Conservation (phyloP, 345 rosid species). For the Triadica sebifera region DNA sequence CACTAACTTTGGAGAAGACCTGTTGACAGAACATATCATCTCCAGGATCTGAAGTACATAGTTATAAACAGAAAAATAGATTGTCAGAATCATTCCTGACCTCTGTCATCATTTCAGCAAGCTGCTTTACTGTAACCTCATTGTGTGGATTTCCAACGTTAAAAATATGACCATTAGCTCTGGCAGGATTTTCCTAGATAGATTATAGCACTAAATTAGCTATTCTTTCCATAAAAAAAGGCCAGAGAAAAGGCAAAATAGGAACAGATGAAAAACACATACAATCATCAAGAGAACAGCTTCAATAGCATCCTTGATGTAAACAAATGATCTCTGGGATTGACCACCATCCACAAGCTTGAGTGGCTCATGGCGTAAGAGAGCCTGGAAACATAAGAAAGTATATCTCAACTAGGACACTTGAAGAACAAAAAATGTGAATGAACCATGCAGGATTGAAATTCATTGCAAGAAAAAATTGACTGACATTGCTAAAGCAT, state of each 20-base stretch:
- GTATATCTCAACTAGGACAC: background rate
- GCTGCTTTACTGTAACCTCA: constrained; percentile 95
- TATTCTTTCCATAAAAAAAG: background rate
- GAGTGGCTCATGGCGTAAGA: constrained; percentile 77
- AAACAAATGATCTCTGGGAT: constrained; percentile 90
- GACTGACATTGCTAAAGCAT: constrained; percentile 92
- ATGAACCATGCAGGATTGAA: background rate
- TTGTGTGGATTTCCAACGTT: constrained; percentile 97
- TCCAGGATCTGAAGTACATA: background rate
- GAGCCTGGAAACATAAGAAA: constrained; percentile 44
- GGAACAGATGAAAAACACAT: constrained; percentile 10
- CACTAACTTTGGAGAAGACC: constrained; percentile 81
- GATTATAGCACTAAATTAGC: background rate
- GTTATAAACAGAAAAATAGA: background rate
- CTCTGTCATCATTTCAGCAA: constrained; percentile 97
- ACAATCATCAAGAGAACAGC: constrained; percentile 95
- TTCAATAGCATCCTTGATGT: constrained; percentile 95
- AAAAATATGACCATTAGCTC: constrained; percentile 92
- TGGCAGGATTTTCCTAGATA: constrained; percentile 84
- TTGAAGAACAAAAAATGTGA: background rate
- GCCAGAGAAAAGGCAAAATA: background rate
- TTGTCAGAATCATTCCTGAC: constrained; percentile 30
- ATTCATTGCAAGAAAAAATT: background rate
- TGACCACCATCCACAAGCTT: constrained; percentile 97
- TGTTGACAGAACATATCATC: constrained; percentile 18